Evolutionary conservation across 306 rosid species (phyloP), one percentile per base, ranked within the genome.

Genomic region (Malus domestica): DNA sequence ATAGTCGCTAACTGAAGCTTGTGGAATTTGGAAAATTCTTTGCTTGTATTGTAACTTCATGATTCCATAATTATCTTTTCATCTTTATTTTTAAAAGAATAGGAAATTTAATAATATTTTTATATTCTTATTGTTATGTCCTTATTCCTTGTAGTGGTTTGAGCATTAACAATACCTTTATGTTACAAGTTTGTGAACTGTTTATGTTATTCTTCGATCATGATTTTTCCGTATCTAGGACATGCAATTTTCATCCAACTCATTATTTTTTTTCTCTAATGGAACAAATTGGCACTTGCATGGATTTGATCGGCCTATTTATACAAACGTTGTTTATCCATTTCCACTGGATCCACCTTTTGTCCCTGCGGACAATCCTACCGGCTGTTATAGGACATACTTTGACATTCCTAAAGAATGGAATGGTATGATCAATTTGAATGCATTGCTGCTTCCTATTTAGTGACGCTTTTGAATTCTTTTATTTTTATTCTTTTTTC

Each of bases 291-390:
- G 98, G 98, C 97, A 95, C 80, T 62, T 92, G 87, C 97, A 90
- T 79, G 97, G 97, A 35, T 95, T 86, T 81, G 98, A 95, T 80
- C 59, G 72, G 80, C 98, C 97, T n/a, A 95, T 95, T 77, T 92
- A 95, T 78, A 88, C 98, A 23, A 95, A 95, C 44, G n/a, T 70
- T 11, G 65, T 27, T 5, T 92, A 95, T 86, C 97, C 98, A 54
- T 90, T 95, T 83, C 92, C 97, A 44, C 54, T 95, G 44, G 86
- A 95, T 81, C 98, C 97, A 76, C 98, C 98, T 40, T 79, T 33
- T 32, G 83, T 95, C 81, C 90, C 88, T 3, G 40, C 10, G 74
- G 96, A 88, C 54, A 95, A 95, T 83, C 98, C 98, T 72, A 90
- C 98, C 33, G 97, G 98, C 77, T 95, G 97, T 90, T 95, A 90